These are phyloP conservation scores for Salix exigua DNA, from an alignment of 345 rosid species.

Conservation along the genomic window DNA sequence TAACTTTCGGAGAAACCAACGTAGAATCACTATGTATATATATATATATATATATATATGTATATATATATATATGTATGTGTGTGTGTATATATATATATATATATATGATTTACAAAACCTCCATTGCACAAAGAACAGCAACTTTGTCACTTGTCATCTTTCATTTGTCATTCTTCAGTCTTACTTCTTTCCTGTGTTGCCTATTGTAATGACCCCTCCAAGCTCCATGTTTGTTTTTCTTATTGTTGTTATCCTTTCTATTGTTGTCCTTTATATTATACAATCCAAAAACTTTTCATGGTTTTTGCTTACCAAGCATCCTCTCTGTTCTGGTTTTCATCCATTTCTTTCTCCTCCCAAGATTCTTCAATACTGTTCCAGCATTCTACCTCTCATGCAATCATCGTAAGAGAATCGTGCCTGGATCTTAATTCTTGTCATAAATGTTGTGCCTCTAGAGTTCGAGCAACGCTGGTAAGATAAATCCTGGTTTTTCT, in stretches of 20 bases:
- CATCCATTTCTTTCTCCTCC: background rate
- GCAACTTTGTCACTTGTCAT: slow-evolving; percentile 13
- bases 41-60: too few relatives aligned
- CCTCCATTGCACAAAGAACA: background rate
- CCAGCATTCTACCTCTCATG: background rate
- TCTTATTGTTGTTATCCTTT: slow-evolving; percentile 12
- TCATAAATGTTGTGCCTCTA: background rate
- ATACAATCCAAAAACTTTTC: background rate
- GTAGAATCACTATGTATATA: background rate
- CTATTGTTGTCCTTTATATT: slow-evolving; percentile 15
- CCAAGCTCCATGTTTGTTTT: slow-evolving; percentile 11
- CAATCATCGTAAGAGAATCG: background rate
- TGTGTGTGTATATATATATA: background rate
- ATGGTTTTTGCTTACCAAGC: slow-evolving; percentile 19
- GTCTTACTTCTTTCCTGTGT: slow-evolving; percentile 6
- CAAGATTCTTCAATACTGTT: slow-evolving; percentile 12
- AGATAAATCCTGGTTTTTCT: background rate
- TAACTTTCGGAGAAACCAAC: background rate
- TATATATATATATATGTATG: too few relatives aligned
- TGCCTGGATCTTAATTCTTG: background rate
- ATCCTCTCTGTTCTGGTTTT: background rate
- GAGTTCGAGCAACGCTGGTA: background rate
- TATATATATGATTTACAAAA: background rate
- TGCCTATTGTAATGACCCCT: slow-evolving; percentile 27
- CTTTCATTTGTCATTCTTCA: slow-evolving; percentile 21